Evolutionary conservation across 192 early-diverging fungal species (phyloP), one percentile per base, ranked within the genome.

Genomic region (Backusella australiensis): DNA sequence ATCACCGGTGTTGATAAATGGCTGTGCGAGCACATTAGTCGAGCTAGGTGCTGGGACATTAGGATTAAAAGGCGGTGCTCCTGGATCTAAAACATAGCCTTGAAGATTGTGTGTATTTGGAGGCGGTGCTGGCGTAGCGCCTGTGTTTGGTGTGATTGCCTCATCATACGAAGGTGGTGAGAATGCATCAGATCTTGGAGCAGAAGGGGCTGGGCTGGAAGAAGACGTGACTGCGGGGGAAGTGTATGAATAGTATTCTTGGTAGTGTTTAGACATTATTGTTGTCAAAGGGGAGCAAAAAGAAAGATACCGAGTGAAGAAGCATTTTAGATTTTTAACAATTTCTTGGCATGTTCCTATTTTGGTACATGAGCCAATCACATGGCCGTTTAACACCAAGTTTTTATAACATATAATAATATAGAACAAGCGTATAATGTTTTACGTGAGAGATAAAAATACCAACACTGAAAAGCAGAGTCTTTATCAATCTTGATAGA

Each of bases 161-260:
- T 75, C 74, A 65, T 75, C 74, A 67, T 75, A 75, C 29, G 74
- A 46, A 49, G 74, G 74, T 1, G 63, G 74, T 0, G 63, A 17
- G 15, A 34, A 42, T 1, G 38, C 23, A 1, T 29, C 29, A 66
- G 41, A 41, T 2, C 44, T 21, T 34, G 74, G 65, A 34, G 73
- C 73, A 34, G 72, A 59, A 19, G 72, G 72, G 21, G 8, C 0
- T 23, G 23, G 2, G 12, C 15, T 29, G 29, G 26, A 19, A n/a
- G 73, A 34, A 29, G 32, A 74, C 1, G 3, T 49, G 26, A 63
- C 3, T 8, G 56, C 56, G 23, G 56, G 56, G 0, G 56, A 63
- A 26, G 56, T 63, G 3, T 63, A 63, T 29, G 56, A 63, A 26
- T 63, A 63, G 23, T 63, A 63, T 4, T 63, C 56, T 29, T 63